Conservation (phyloP, 108 stramenopile genomes). For the Schizochytrium sp. region DNA sequence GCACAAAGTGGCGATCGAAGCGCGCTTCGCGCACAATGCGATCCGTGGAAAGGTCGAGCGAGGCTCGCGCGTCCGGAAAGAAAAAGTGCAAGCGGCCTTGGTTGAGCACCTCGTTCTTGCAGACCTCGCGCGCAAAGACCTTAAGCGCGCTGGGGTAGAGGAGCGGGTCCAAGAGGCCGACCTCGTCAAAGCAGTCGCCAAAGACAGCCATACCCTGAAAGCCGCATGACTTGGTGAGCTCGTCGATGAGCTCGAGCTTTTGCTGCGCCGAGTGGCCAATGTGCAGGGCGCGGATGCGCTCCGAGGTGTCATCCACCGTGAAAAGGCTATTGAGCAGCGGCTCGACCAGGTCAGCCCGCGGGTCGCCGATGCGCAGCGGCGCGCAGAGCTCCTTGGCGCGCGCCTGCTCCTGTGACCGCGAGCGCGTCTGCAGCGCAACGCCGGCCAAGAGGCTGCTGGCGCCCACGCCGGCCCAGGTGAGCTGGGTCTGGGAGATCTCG, state of each 20-base stretch:
- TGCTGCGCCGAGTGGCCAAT: constrained; percentile 15
- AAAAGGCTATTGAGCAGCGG: neutral
- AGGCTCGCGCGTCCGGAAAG: neutral
- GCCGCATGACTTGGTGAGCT: neutral
- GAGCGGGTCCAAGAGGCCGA: constrained; percentile 5
- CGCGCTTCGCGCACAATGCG: constrained; percentile 16
- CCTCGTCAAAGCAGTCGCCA: constrained; percentile 19
- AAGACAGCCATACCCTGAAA: constrained; percentile 12
- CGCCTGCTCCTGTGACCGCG: neutral
- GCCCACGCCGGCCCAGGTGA: neutral
- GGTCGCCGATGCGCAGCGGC: neutral
- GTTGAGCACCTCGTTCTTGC: constrained; percentile 18
- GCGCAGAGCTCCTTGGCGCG: constrained; percentile 3
- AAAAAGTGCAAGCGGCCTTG: neutral
- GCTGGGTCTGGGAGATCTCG: neutral
- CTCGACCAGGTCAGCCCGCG: neutral
- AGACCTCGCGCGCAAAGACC: constrained; percentile 19
- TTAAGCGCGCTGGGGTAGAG: neutral
- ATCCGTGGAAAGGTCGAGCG: neutral
- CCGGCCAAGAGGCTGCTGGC: neutral
- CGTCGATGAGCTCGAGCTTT: constrained; percentile 17
- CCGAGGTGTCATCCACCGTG: neutral
- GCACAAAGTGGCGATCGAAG: constrained; percentile 11
- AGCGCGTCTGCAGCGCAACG: neutral
- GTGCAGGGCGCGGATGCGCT: constrained; percentile 12